phyloP scores from a whole-genome alignment of 305 asterid species.

The Fraxinus platypoda region DNA sequence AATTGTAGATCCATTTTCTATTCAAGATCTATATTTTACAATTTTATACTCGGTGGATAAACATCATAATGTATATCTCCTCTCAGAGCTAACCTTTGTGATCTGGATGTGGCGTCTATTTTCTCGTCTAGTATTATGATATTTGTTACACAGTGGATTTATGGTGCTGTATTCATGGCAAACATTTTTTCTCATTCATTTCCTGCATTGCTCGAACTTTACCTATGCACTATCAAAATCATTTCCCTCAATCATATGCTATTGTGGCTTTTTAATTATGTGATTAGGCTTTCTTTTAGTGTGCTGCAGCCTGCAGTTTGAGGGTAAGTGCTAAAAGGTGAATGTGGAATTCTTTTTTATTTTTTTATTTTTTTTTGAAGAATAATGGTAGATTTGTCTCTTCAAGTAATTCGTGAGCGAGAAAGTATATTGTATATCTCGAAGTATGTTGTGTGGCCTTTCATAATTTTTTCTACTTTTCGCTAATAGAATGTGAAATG shows the following conservation, averaged over 20 bases:
- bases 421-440: neutral
- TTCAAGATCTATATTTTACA: neutral
- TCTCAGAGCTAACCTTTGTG: neutral
- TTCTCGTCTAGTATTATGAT: neutral
- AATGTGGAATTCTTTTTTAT: neutral
- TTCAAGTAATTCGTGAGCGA: neutral
- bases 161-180: neutral
- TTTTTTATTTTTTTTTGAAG: neutral
- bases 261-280: neutral
- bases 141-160: neutral
- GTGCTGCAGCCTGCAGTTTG: neutral
- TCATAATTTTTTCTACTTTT: neutral
- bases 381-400: neutral
- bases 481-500: neutral
- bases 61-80: neutral
- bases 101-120: neutral
- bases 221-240: neutral
- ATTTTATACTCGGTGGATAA: neutral
- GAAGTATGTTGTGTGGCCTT: neutral
- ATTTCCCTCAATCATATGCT: neutral
- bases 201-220: neutral
- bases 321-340: neutral
- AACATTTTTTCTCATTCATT: neutral
- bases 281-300: neutral
- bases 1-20: neutral